phyloP scores from a whole-genome alignment of 2,329 filamentous ascomycete species.

The Cordyceps fumosorosea region DNA sequence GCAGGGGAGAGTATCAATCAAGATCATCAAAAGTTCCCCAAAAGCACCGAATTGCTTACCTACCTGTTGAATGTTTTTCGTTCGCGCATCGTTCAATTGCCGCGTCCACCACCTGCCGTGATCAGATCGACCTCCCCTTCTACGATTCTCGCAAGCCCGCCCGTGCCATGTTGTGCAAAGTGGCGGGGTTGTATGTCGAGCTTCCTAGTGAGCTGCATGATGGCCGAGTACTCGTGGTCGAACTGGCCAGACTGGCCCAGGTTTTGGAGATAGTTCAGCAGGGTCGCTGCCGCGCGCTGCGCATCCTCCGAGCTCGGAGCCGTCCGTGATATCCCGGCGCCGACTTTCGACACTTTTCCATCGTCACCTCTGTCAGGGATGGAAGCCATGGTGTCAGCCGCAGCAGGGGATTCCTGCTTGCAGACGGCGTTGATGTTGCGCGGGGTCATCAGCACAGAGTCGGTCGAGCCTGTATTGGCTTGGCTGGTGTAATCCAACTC shows the following conservation, averaged over 20 bases:
- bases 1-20: neutral
- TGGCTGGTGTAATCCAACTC: constrained; percentile 54
- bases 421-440: constrained; percentile 34
- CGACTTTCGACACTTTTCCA: neutral
- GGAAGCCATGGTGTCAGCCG: neutral
- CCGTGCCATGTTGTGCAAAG: constrained; percentile 30
- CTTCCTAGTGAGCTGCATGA: constrained; percentile 81
- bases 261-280: constrained; percentile 74
- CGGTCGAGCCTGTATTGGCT: constrained; percentile 19
- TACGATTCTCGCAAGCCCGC: constrained; percentile 48
- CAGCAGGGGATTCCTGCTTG: neutral
- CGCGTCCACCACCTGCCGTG: neutral
- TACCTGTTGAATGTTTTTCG: neutral
- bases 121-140: constrained; percentile 45
- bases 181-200: constrained; percentile 59
- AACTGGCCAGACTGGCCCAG: constrained; percentile 59
- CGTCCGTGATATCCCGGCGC: neutral
- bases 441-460: constrained; percentile 41
- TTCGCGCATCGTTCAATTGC: neutral
- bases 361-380: neutral
- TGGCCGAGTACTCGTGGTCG: constrained; percentile 69
- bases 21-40: neutral
- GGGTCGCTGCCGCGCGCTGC: constrained; percentile 69
- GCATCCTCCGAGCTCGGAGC: constrained; percentile 83
- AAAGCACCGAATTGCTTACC: neutral